Evolutionary conservation across 2,329 filamentous ascomycete species (phyloP).

Genomic region (Drechslerella coelobrocha): DNA sequence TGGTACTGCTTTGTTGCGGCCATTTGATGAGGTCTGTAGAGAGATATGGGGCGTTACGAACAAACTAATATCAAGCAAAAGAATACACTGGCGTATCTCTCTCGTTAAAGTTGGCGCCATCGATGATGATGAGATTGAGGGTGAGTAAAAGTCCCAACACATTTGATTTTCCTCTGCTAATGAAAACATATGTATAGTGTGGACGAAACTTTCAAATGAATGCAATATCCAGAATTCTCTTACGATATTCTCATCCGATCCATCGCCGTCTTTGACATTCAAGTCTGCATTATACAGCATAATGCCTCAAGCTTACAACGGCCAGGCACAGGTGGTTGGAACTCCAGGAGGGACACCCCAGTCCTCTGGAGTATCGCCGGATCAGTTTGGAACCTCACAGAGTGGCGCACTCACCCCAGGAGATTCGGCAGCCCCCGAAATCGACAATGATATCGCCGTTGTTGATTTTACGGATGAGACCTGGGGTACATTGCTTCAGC

Average conservation of each 20-base stretch:
- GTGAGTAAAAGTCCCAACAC: slow-evolving; percentile 14
- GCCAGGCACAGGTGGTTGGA: slow-evolving; percentile 45
- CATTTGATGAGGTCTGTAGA: slow-evolving; percentile 70
- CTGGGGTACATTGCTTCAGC: slow-evolving; percentile 75
- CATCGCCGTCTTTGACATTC: slow-evolving; percentile 52
- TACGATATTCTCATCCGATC: slow-evolving; percentile 52
- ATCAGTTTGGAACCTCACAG: slow-evolving; percentile 59
- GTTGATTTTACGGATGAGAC: slow-evolving; percentile 76
- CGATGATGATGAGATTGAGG: slow-evolving; percentile 69
- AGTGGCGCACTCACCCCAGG: slow-evolving; percentile 51
- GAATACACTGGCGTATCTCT: slow-evolving; percentile 78
- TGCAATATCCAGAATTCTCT: slow-evolving; percentile 42
- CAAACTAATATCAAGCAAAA: slow-evolving; percentile 73
- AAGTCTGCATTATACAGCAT: slow-evolving; percentile 48
- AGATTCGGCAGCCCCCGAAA: slow-evolving; percentile 58
- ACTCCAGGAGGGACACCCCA: slow-evolving; percentile 52
- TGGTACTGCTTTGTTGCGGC: slow-evolving; percentile 63
- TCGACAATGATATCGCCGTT: slow-evolving; percentile 72
- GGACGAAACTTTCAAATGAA: slow-evolving; percentile 42
- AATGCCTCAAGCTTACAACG: slow-evolving; percentile 52
- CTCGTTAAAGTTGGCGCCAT: slow-evolving; percentile 75
- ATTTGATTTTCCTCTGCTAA: neutral
- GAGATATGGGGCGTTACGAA: slow-evolving; percentile 81
- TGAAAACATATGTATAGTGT: slow-evolving; percentile 19
- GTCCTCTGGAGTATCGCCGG: slow-evolving; percentile 65